phyloP scores from a whole-genome alignment of 192 early-diverging fungal genomes.

The Coemansia sp. region DNA sequence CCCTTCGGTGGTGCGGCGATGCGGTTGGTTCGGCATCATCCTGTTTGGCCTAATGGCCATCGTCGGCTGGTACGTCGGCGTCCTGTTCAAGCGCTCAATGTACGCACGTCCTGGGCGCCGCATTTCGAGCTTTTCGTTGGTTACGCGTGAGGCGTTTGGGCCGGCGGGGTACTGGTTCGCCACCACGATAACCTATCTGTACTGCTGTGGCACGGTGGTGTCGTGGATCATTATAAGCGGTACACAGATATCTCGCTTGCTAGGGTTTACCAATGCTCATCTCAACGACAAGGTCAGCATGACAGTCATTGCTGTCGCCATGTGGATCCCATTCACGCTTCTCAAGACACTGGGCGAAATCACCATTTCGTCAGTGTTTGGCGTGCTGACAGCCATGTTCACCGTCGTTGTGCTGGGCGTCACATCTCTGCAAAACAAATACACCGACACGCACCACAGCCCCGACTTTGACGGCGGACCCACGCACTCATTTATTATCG shows the following conservation, averaged over 20 bases:
- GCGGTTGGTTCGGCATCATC: conserved; percentile 74
- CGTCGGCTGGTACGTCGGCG: conserved; percentile 71
- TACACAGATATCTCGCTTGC: conserved; percentile 58
- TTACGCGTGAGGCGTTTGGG: conserved; percentile 71
- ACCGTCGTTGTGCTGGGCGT: conserved; percentile 52
- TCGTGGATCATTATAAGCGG: conserved; percentile 76
- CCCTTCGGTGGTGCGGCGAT: conserved; percentile 66
- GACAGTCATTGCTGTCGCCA: conserved; percentile 57
- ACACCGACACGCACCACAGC: conserved; percentile 34
- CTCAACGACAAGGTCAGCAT: conserved; percentile 59
- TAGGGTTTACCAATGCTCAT: conserved; percentile 40
- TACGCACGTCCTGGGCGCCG: conserved; percentile 64
- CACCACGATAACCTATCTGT: conserved; percentile 54
- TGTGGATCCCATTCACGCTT: conserved; percentile 72
- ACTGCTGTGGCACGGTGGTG: conserved; percentile 61
- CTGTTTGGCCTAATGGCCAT: conserved; percentile 66
- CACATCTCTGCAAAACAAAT: conserved; percentile 32
- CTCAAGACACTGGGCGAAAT: conserved; percentile 79
- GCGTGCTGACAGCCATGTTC: conserved; percentile 65
- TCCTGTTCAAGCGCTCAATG: conserved; percentile 64
- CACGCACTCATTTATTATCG: conserved; percentile 56
- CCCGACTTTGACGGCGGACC: conserved; percentile 26
- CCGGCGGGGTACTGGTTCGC: conserved; percentile 57
- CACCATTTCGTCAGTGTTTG: conserved; percentile 68
- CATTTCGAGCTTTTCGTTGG: conserved; percentile 57